Base-by-base conservation (phyloP, 768 basidiomycete genomes). In the Termitomyces sp. region DNA sequence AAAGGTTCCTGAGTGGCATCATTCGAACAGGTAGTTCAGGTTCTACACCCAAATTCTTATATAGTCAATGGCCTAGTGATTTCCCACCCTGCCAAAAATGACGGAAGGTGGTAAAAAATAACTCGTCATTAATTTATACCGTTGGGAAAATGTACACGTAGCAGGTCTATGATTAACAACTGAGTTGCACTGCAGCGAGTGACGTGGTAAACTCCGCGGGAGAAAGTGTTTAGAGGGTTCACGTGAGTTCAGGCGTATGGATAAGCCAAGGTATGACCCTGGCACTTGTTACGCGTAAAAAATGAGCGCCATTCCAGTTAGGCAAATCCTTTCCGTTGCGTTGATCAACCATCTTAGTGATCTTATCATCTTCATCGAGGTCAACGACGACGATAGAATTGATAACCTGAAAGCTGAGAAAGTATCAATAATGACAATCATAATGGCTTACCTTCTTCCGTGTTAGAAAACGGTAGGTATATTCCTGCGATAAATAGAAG, bases 361-460 rank as follows among this genome's bases (percentile, higher is more conserved):
- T 87, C 71, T 78, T 84, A 57, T 84, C 79, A 46, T 85, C 70
- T 4, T 85, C 84, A 64, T 88, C 86, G 53, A 89, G 68, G 59
- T 88, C 85, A 5, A 88, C 80, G 9, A 78, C 67, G 24, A 88
- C 73, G 36, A 88, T 76, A 1, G 87, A 89, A 39, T 82, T 75
- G 31, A 87, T 71, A 9, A 73, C 65, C 87, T 89, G 53, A 0
- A 59, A 51, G 42, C 26, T 56, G 18, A 36, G 51, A 43, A 58
- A 44, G 46, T 31, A 13, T 34, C 13, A 14, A 34, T 5, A n/a
- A 29, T 24, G 6, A 36, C 6, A 32, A 53, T 34, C 5, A 34
- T 18, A 48, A 12, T 26, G 10, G 20, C 55, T 14, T 51, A 82
- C 83, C 72, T 79, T 86, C 69, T 80, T 82, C 43, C 66, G 70